phyloP scores from a whole-genome alignment of 108 stramenopile species.

The Epithemia pelagica region DNA sequence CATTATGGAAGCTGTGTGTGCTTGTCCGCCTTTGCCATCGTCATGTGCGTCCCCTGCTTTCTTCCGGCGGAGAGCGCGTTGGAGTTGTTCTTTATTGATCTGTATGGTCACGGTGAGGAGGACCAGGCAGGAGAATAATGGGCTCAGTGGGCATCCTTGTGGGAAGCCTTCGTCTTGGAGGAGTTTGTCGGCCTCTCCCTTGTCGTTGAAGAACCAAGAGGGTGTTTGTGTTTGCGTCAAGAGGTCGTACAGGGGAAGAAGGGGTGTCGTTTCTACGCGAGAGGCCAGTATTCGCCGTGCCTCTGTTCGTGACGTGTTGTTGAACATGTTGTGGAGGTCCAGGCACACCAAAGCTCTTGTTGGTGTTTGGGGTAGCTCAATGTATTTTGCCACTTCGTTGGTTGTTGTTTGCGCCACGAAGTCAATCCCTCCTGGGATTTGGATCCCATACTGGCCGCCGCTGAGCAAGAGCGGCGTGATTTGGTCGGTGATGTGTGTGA shows the following conservation, averaged over 20 bases:
- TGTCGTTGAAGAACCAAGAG: background rate
- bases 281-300: background rate
- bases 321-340: conserved; percentile 1
- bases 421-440: no score
- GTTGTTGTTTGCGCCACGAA: no score
- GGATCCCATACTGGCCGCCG: no score
- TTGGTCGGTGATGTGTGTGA: no score
- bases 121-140: background rate
- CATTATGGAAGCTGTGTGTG: background rate
- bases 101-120: background rate
- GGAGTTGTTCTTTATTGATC: background rate
- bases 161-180: background rate
- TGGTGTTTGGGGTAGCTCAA: no score
- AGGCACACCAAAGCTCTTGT: no score
- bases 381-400: no score
- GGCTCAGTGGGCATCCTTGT: background rate
- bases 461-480: no score
- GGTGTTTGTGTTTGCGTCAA: background rate
- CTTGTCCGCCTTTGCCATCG: background rate
- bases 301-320: background rate
- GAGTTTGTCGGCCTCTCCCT: background rate
- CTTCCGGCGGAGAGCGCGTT: no score
- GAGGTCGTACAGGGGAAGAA: background rate
- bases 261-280: background rate
- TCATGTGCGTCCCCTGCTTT: background rate